Base-by-base conservation (phyloP, 352 stramenopile species). In the Phytophthora macrochlamydospora region DNA sequence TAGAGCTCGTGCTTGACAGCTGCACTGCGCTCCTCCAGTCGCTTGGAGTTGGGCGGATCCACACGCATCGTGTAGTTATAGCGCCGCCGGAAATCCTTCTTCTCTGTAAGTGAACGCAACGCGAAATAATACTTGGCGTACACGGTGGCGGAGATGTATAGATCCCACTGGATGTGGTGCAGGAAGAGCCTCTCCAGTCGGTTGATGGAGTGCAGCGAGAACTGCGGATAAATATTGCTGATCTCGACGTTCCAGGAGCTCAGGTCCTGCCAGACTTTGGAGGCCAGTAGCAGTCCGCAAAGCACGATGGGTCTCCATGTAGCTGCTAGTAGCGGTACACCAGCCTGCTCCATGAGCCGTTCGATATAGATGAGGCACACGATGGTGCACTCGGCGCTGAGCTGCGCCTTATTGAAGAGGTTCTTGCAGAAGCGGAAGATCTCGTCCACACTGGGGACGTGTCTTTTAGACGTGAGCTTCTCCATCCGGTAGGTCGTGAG, bases 111-210 rank as follows among this genome's bases (percentile, higher is more conserved):
- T 29, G 87, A 95, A 2, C 98, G 91, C 45, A 99, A 75, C 28
- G 97, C 98, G 78, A 99, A 99, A 84, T 99, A 99, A 74, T 99
- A 99, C 76, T 99, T 99, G 60, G 97, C 97, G 67, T 98, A 98
- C 40, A 98, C 85, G 1, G 82, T 92, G 13, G 75, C 83, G 5
- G 94, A 98, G 76, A 99, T 98, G 76, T 98, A 99, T 24, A 99
- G 84, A 71, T 99, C 95, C 97, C 97, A 99, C 71, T 99, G 97
- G 54, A 99, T 95, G 56, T 98, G 89, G 56, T 97, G 92, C 45
- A 99, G 77, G 71, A 99, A 99, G 55, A 97, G 83, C 7, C 96
- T 74, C 77, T 99, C 98, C 50, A 99, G 88, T 7, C 87, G 83
- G 77, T 99, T 99, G 83, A 99, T 99, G 62, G 91, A 95, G 61